Percentiles rank a stretch among this genome's conserved stretches.
Evolutionary conservation across 2,329 filamentous ascomycete species (phyloP).

Genomic region (Blastomyces parvus): DNA sequence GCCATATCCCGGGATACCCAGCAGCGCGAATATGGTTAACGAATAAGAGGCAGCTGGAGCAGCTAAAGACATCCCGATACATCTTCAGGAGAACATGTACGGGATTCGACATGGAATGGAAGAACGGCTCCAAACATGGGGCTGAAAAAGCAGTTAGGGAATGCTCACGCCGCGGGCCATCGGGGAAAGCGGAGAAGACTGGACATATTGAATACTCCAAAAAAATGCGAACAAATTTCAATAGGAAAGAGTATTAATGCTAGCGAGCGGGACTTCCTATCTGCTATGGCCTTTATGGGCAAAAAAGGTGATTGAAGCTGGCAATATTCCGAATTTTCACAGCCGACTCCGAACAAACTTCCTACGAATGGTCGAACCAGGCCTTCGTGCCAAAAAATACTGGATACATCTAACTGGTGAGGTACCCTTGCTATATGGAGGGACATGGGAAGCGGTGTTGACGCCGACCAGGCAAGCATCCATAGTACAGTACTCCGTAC

Average conservation of each 20-base stretch:
- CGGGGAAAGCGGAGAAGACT: neutral
- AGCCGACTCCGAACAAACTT: neutral
- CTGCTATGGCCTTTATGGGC: neutral
- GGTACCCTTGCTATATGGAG: neutral
- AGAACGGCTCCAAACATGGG: neutral
- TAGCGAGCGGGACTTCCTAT: neutral
- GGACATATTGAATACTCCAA: neutral
- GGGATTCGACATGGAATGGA: neutral
- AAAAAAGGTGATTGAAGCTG: neutral
- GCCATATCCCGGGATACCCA: neutral
- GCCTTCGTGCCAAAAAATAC: neutral
- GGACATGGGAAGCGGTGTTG: neutral
- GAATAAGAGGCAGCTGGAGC: neutral
- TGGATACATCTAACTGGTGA: neutral
- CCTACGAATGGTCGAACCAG: neutral
- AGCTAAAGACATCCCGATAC: neutral
- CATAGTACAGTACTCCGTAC: too few relatives aligned
- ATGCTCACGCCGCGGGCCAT: neutral
- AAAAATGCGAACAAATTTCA: neutral
- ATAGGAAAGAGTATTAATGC: neutral
- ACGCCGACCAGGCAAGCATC: too few relatives aligned
- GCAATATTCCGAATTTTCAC: neutral
- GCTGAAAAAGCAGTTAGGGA: neutral
- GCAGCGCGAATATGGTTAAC: neutral
- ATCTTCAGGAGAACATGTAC: neutral